These are phyloP conservation scores for Croton laevigatus DNA, from an alignment of 441 rosid species.

Conservation along the genomic window DNA sequence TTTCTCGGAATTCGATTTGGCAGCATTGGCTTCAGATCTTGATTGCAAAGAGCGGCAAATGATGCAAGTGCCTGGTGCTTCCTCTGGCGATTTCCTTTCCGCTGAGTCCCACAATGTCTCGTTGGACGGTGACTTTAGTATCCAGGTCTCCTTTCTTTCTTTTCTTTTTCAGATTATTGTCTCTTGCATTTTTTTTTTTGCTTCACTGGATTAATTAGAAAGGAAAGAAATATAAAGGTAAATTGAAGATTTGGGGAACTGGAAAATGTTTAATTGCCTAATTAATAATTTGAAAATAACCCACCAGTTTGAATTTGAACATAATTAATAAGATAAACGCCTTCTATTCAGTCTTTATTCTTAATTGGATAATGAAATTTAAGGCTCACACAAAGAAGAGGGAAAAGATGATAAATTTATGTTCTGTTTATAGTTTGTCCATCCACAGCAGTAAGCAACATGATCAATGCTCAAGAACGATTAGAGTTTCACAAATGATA, in stretches of 20 bases:
- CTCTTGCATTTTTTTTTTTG: not conserved
- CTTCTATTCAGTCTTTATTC: not conserved
- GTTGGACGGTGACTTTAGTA: slow-evolving; percentile 86
- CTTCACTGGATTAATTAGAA: not conserved
- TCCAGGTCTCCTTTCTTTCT: slow-evolving; percentile 48
- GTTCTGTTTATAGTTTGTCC: not conserved
- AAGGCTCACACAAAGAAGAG: not conserved
- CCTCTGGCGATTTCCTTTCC: slow-evolving; percentile 64
- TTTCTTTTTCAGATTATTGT: not conserved
- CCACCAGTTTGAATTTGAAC: too few relatives aligned
- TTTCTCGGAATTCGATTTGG: slow-evolving; percentile 92
- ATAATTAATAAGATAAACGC: too few relatives aligned
- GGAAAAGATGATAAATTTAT: not conserved
- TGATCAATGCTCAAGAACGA: not conserved
- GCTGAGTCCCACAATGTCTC: slow-evolving; percentile 93
- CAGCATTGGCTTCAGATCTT: slow-evolving; percentile 90
- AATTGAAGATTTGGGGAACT: not conserved
- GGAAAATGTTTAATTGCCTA: not conserved
- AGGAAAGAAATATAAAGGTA: not conserved
- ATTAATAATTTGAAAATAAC: not conserved
- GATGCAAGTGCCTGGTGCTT: slow-evolving; percentile 43
- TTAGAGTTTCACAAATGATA: not conserved
- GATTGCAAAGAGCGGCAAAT: slow-evolving; percentile 81
- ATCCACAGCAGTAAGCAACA: not conserved
- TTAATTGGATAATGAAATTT: not conserved